Evolutionary conservation across 225 moss, liverwort and hornwort species (phyloP), one percentile per base, ranked within the genome.

Genomic region (Pseudisothecium myosuroides): DNA sequence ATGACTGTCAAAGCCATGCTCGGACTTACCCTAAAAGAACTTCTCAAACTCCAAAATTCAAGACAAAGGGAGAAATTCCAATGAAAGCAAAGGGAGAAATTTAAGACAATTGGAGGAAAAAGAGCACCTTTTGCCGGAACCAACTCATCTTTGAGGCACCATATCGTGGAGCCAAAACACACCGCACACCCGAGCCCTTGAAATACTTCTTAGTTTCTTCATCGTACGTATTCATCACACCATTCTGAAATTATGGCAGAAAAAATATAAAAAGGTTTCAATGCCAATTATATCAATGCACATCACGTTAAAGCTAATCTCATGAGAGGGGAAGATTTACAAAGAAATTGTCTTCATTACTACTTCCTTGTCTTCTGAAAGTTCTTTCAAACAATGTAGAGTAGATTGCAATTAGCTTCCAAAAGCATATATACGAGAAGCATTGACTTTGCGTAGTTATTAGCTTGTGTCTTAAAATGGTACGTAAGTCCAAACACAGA

Each of bases 191-290:
- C 2, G 94, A 77, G 76, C 91, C 87, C 81, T 91, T 95, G 76
- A 95, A 95, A 85, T 88, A 95, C 54, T 86, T 93, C 83, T 67
- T 95, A 4, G 93, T 94, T 87, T 93, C 95, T 81, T 95, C 95
- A 14, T 95, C 95, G 86, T 93, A 90, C 3, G 95, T 95, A n/a
- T 83, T 68, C 95, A 95, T 94, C 27, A 95, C 90, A 72, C 95
- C 95, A 82, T 58, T 67, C 95, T 95, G 77, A 74, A 85, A 9
- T 72, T 5, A 74, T n/a, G 7, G 5, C 86, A 37, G 17, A 72
- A n/a, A 52, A 6, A 9, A n/a, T 7, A 17, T 1, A 2, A 45
- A 15, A 36, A n/a, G 28, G 26, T 61, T 58, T 75, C 52, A 47
- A 56, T 86, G 37, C 11, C 27, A 54, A n/a, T 37, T 19, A 5